Conservation (phyloP, 345 rosid genomes). For the Linum trigynum region DNA sequence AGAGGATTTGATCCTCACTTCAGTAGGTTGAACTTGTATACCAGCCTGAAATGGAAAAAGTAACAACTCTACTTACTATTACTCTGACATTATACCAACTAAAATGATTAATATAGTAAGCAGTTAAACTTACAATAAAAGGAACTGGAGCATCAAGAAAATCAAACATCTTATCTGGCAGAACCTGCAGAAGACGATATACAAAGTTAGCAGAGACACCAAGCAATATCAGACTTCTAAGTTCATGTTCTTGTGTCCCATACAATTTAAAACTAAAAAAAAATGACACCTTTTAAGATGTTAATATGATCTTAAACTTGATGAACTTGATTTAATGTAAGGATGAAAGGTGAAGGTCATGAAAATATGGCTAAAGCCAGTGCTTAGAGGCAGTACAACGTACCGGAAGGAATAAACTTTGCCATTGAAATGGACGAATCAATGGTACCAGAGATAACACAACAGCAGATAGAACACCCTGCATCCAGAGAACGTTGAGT, state of each 20-base stretch:
- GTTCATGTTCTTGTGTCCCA: neutral
- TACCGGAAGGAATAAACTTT: slow-evolving; percentile 93
- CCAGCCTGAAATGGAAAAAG: slow-evolving; percentile 49
- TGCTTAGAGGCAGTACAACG: slow-evolving; percentile 21
- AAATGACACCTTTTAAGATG: too few relatives aligned
- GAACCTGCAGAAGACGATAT: slow-evolving; percentile 39
- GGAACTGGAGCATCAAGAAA: slow-evolving; percentile 99
- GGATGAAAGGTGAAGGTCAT: neutral
- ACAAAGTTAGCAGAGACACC: slow-evolving; percentile 4
- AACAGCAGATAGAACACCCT: slow-evolving; percentile 91
- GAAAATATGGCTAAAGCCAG: slow-evolving; percentile 2
- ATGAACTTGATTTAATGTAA: too few relatives aligned
- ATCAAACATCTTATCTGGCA: slow-evolving; percentile 81
- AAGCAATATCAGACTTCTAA: neutral
- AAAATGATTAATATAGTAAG: neutral
- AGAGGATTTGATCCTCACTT: slow-evolving; percentile 71
- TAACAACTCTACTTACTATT: neutral
- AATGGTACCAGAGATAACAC: slow-evolving; percentile 78
- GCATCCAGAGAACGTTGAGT: slow-evolving; percentile 22
- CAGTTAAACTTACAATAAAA: slow-evolving; percentile 58
- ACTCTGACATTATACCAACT: neutral
- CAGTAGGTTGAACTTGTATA: slow-evolving; percentile 59
- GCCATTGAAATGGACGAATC: slow-evolving; percentile 98
- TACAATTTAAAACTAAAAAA: too few relatives aligned
- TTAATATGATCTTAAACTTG: neutral